A percentile compares a stretch with the other conserved stretches of the same genome.
Evolutionary conservation across 2,329 filamentous ascomycete genomes (phyloP).

Genomic region (Scytalidium lignicola): DNA sequence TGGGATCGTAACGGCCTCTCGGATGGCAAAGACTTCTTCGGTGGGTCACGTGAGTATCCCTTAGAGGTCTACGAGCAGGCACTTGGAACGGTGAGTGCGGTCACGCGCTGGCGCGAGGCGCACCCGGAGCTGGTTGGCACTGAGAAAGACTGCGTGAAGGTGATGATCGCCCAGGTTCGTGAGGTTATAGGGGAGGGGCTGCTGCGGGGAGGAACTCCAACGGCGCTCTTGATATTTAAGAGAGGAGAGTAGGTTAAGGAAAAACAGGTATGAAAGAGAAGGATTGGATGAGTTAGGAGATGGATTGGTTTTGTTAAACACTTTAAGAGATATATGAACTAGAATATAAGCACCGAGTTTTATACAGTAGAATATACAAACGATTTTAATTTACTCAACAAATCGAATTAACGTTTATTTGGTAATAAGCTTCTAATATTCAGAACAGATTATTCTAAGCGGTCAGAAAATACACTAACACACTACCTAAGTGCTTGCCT

Average conservation of each 20-base stretch:
- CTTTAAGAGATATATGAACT: too few relatives aligned
- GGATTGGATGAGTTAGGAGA: too few relatives aligned
- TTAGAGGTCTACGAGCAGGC: conserved; percentile 6
- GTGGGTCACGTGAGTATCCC: conserved; percentile 8
- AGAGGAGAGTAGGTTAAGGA: conserved; percentile 4
- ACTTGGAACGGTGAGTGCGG: conserved; percentile 27
- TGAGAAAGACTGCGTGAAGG: not conserved
- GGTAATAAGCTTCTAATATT: too few relatives aligned
- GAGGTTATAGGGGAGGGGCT: conserved; percentile 3
- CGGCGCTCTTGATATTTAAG: conserved; percentile 15
- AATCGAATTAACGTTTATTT: too few relatives aligned
- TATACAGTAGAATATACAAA: too few relatives aligned
- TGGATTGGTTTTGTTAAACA: too few relatives aligned
- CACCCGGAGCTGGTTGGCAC: not conserved
- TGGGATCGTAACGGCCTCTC: conserved; percentile 19
- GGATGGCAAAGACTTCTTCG: conserved; percentile 24
- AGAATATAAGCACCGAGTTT: too few relatives aligned
- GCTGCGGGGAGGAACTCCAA: conserved; percentile 7
- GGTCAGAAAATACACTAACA: too few relatives aligned
- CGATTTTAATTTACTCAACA: too few relatives aligned
- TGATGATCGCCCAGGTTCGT: conserved; percentile 11
- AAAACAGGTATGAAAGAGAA: too few relatives aligned
- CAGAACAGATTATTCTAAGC: too few relatives aligned
- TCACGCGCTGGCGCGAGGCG: conserved; percentile 32
- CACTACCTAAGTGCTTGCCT: too few relatives aligned